phyloP scores from a whole-genome alignment of 495 filamentous ascomycete genomes.

The Penicillium mononematosum region DNA sequence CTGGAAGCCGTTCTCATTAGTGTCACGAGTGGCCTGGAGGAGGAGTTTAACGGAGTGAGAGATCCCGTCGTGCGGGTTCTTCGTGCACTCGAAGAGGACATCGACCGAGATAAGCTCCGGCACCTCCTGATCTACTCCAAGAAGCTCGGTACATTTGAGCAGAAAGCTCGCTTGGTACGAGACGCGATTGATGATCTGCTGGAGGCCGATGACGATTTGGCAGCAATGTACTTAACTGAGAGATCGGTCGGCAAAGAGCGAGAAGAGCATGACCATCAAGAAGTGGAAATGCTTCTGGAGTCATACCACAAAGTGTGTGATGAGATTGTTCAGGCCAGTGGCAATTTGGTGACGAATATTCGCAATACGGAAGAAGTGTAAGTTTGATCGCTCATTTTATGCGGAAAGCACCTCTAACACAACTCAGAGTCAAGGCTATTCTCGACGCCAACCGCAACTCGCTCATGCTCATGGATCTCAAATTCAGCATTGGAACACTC shows the following conservation, averaged over 20 bases:
- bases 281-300: constrained; percentile 94
- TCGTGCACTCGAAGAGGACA: constrained; percentile 90
- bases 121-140: constrained; percentile 91
- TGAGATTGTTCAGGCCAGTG: constrained; percentile 93
- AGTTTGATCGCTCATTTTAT: constrained; percentile 26
- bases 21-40: constrained; percentile 82
- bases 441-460: constrained; percentile 96
- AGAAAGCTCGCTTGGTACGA: constrained; percentile 90
- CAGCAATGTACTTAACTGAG: constrained; percentile 92
- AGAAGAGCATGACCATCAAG: constrained; percentile 86
- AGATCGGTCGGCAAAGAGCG: constrained; percentile 71
- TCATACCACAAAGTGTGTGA: constrained; percentile 97
- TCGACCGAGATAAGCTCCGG: constrained; percentile 89
- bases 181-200: constrained; percentile 94
- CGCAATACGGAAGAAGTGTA: constrained; percentile 98
- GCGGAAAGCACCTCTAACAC: constrained; percentile 13
- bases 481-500: constrained; percentile 92
- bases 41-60: constrained; percentile 87
- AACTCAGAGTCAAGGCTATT: constrained; percentile 82
- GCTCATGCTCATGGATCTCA: constrained; percentile 95
- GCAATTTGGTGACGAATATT: constrained; percentile 91
- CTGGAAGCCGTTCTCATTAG: constrained; percentile 57
- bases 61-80: constrained; percentile 89
- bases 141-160: constrained; percentile 93
- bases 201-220: constrained; percentile 96